A percentile compares a stretch with the other conserved stretches of the same genome.
Evolutionary conservation across 257 asterid species (phyloP).

Genomic region (Gardenia jasminoides): DNA sequence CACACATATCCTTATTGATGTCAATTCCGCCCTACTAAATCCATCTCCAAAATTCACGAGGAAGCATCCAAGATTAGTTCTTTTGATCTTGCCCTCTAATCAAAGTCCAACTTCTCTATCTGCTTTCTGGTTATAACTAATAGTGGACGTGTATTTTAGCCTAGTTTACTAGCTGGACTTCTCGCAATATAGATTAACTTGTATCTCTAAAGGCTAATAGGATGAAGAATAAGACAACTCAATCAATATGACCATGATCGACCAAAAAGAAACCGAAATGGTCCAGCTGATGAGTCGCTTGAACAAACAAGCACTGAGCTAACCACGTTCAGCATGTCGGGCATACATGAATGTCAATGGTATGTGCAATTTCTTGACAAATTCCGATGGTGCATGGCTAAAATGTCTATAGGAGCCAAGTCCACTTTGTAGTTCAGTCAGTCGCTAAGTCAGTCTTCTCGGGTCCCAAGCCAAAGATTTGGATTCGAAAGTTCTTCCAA

Average conservation of each 20-base stretch:
- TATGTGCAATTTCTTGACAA: not conserved
- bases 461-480: conserved; percentile 26
- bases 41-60: not conserved
- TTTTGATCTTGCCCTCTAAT: not conserved
- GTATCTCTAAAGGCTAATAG: not conserved
- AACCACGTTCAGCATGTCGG: conserved; percentile 3
- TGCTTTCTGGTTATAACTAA: no score
- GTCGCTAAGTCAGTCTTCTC: not conserved
- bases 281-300: not conserved
- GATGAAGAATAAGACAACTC: not conserved
- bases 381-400: not conserved
- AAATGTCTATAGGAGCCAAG: not conserved
- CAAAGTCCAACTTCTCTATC: not conserved
- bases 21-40: not conserved
- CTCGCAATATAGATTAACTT: not conserved
- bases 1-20: not conserved
- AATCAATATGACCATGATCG: not conserved
- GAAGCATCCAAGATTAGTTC: not conserved
- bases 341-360: not conserved
- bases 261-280: not conserved
- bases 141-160: no score
- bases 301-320: not conserved
- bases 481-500: not conserved
- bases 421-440: not conserved
- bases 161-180: not conserved